Percentiles rank a stretch among this genome's conserved stretches.
phyloP scores from a whole-genome alignment of 345 rosid species.

The Camelina neglecta region DNA sequence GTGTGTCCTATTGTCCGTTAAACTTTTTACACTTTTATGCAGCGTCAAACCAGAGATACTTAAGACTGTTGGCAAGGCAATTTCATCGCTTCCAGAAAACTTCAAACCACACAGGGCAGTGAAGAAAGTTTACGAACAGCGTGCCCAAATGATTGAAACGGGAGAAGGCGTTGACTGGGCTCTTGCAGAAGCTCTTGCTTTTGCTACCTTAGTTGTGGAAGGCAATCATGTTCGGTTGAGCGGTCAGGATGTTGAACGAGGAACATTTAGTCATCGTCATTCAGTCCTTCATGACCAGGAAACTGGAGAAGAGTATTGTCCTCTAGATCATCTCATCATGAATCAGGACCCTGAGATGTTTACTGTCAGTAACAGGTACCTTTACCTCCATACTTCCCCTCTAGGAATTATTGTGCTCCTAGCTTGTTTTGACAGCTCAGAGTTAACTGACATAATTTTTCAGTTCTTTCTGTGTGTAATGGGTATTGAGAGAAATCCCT shows the following conservation, averaged over 20 bases:
- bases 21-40: conserved; percentile 38
- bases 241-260: conserved; percentile 93
- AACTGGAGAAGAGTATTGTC: conserved; percentile 74
- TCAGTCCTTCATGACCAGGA: conserved; percentile 80
- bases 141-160: conserved; percentile 76
- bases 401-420: conserved; percentile 3
- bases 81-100: conserved; percentile 66
- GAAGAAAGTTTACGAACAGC: conserved; percentile 77
- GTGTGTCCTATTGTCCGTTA: neutral
- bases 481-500: neutral
- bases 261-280: conserved; percentile 86
- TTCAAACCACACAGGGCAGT: conserved; percentile 82
- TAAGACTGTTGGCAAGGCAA: conserved; percentile 80
- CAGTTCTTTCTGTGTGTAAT: conserved; percentile 3
- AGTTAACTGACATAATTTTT: neutral
- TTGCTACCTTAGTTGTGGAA: conserved; percentile 78
- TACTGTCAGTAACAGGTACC: conserved; percentile 85
- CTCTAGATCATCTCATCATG: conserved; percentile 69
- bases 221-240: conserved; percentile 92
- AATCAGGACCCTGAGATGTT: conserved; percentile 83
- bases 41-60: conserved; percentile 87
- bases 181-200: conserved; percentile 78
- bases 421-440: neutral
- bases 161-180: conserved; percentile 95
- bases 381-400: conserved; percentile 2